Conservation (phyloP, 495 filamentous ascomycete genomes). For the Neurospora terricola region DNA sequence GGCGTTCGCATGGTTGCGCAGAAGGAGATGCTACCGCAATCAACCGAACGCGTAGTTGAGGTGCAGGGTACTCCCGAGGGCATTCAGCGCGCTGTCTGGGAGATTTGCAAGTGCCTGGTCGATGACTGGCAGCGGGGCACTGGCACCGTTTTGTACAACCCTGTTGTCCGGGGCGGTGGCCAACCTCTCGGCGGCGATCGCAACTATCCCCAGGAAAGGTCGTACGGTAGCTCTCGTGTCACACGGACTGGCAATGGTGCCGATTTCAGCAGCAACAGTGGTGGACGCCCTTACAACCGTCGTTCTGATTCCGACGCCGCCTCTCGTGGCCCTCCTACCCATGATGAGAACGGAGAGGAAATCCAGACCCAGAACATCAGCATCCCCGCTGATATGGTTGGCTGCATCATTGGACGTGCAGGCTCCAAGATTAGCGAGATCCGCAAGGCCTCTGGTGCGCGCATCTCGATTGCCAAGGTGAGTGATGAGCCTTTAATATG, state of each 20-base stretch:
- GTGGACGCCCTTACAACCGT: slow-evolving; percentile 53
- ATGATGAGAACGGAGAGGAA: slow-evolving; percentile 93
- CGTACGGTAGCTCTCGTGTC: slow-evolving; percentile 58
- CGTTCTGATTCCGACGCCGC: slow-evolving; percentile 73
- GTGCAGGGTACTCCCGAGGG: slow-evolving; percentile 88
- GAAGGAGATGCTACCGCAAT: slow-evolving; percentile 99
- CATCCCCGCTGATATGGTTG: slow-evolving; percentile 98
- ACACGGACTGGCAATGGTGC: slow-evolving; percentile 94
- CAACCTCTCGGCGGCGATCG: slow-evolving; percentile 26
- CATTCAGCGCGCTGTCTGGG: slow-evolving; percentile 92
- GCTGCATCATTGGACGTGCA: slow-evolving; percentile 92
- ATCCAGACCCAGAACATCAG: slow-evolving; percentile 98
- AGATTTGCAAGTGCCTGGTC: slow-evolving; percentile 96
- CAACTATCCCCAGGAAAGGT: slow-evolving; percentile 27
- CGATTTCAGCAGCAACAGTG: slow-evolving; percentile 89
- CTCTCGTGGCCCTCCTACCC: slow-evolving; percentile 62
- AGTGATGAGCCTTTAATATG: slow-evolving; percentile 1
- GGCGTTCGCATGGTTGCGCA: slow-evolving; percentile 98
- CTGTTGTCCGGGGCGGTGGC: slow-evolving; percentile 72
- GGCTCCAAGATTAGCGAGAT: slow-evolving; percentile 98
- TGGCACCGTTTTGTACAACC: slow-evolving; percentile 94
- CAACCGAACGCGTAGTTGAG: slow-evolving; percentile 96
- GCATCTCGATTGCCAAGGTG: slow-evolving; percentile 93
- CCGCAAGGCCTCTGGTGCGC: slow-evolving; percentile 85
- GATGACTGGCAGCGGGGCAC: slow-evolving; percentile 96